phyloP scores from a whole-genome alignment of 768 basidiomycete species.

The Leccinum pellstonianum region DNA sequence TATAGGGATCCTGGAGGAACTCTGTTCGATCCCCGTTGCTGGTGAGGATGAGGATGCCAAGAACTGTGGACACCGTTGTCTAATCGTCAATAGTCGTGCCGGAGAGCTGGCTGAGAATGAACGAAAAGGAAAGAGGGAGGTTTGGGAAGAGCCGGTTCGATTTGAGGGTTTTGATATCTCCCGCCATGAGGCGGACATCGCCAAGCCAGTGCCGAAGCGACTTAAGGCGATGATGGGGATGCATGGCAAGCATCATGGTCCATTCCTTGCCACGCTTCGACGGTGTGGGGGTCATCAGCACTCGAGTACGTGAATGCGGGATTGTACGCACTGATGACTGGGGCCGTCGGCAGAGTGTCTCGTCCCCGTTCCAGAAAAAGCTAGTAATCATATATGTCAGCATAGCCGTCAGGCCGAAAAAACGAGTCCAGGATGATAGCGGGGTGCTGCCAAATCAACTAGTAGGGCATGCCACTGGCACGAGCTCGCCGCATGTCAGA shows the following conservation, averaged over 20 bases:
- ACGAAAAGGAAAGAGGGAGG: slow-evolving; percentile 8
- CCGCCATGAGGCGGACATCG: slow-evolving; percentile 30
- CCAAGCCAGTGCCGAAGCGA: slow-evolving; percentile 29
- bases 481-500: too few species aligned
- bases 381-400: not conserved
- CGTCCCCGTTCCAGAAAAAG: slow-evolving; percentile 21
- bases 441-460: too few species aligned
- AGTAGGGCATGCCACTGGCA: too few species aligned
- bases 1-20: slow-evolving; percentile 70
- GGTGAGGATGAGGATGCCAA: slow-evolving; percentile 74
- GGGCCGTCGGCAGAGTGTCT: slow-evolving; percentile 24
- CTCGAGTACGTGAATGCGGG: slow-evolving; percentile 27
- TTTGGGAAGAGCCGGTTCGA: slow-evolving; percentile 12
- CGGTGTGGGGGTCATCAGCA: slow-evolving; percentile 21
- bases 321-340: slow-evolving; percentile 16
- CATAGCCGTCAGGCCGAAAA: slow-evolving; percentile 13
- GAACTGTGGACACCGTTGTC: slow-evolving; percentile 40
- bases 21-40: slow-evolving; percentile 73
- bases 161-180: slow-evolving; percentile 31
- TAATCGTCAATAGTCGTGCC: slow-evolving; percentile 14
- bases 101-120: not conserved
- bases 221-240: slow-evolving; percentile 26
- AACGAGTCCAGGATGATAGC: not conserved
- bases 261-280: slow-evolving; percentile 32
- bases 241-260: slow-evolving; percentile 22